A percentile compares a stretch with the other conserved stretches of the same genome.
phyloP scores from a whole-genome alignment of 345 rosid genomes.

The Hypericum androsaemum region DNA sequence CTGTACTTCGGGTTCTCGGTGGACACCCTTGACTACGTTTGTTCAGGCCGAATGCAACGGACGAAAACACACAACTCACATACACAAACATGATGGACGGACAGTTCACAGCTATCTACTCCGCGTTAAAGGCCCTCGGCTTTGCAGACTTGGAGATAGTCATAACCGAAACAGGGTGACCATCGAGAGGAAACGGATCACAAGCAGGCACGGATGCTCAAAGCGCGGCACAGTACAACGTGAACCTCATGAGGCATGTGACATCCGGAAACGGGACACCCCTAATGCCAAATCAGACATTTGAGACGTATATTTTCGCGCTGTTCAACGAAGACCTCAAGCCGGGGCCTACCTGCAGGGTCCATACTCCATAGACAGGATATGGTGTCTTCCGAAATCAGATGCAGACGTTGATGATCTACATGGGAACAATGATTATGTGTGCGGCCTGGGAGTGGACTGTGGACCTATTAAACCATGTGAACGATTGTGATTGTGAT shows the following conservation, averaged over 20 bases:
- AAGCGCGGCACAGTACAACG: constrained; percentile 56
- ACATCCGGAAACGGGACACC: constrained; percentile 64
- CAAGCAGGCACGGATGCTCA: constrained; percentile 48
- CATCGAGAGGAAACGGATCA: constrained; percentile 47
- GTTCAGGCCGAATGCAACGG: constrained; percentile 55
- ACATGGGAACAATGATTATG: constrained; percentile 63
- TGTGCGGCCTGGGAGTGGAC: constrained; percentile 46
- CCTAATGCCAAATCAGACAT: constrained; percentile 69
- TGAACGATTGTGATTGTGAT: constrained; percentile 36
- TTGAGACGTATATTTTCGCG: constrained; percentile 78
- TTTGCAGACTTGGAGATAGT: constrained; percentile 64
- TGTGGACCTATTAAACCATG: constrained; percentile 41
- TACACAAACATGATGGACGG: constrained; percentile 84
- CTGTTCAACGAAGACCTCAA: constrained; percentile 84
- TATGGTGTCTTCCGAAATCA: constrained; percentile 46
- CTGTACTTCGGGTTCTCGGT: constrained; percentile 64
- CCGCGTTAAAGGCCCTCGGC: constrained; percentile 60
- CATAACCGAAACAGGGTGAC: constrained; percentile 89
- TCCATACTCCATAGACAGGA: constrained; percentile 2
- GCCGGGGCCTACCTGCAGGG: constrained; percentile 56
- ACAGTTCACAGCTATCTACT: constrained; percentile 71
- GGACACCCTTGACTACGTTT: constrained; percentile 61
- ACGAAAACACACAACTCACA: constrained; percentile 31
- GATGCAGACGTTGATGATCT: constrained; percentile 39
- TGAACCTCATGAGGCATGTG: constrained; percentile 50